Evolutionary conservation across 2,329 filamentous ascomycete genomes (phyloP), one percentile per base, ranked within the genome.

Genomic region (Aspergillus tamarii): DNA sequence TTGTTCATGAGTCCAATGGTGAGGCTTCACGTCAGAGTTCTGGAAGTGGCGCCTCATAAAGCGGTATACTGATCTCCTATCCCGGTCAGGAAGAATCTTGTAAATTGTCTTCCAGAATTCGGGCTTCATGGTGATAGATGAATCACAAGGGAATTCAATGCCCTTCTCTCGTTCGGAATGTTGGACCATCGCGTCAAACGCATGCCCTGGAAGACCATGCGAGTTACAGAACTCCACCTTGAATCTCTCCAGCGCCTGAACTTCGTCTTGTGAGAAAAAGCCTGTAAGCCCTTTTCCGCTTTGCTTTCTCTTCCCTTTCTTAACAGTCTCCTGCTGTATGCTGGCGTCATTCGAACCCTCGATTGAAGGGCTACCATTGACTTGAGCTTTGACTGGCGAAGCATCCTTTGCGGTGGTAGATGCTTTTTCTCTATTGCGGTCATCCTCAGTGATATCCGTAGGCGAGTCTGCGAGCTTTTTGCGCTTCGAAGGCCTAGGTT

Each of bases 21-120:
- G 74, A 2, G 75, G 73, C 43, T 77, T 78, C 59, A 78, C 76
- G 1, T 67, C 62, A 8, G 76, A 75, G 11, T 72, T 72, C 60
- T 79, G 77, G 65, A 81, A 82, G 66, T 81, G 78, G 14, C 79
- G 75, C 16, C 77, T 74, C 73, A 80, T 79, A 66, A 81, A 82
- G 10, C 80, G 73, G 53, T 76, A 73, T 48, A 81, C 71, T 16
- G 79, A 81, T 57, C 77, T 70, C 28, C 67, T 69, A 59, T 79
- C 76, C 32, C 80, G 71, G 46, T 70, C 57, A 4, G 80, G 80
- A 11, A 81, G 65, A 4, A 76, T 67, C 26, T 64, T 66, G 63
- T 77, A 77, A 57, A 80, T 74, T 6, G 67, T 60, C 19, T 72
- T 64, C 73, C 80, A 77, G 56, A 82, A 80, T 0, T 78, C 72